A percentile compares a stretch with the other conserved stretches of the same genome.
Conservation (phyloP, 306 rosid genomes). For the peach (Prunus persica) region DNA sequence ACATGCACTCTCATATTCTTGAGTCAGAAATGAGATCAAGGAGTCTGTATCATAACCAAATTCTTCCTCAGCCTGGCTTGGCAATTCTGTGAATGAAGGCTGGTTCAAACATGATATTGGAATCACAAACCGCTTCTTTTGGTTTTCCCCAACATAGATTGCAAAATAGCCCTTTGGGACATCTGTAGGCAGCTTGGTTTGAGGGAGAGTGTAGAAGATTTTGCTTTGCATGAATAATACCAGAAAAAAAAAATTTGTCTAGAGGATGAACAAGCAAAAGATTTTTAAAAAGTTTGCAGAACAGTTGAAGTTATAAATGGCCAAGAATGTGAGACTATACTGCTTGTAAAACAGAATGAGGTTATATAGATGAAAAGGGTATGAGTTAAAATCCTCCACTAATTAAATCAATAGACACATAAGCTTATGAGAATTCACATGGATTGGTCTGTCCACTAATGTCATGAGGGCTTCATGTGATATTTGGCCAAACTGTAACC, state of each 20-base stretch:
- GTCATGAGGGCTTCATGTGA: background rate
- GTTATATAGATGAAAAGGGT: slow-evolving; percentile 28
- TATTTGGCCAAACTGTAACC: background rate
- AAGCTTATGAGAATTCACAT: slow-evolving; percentile 26
- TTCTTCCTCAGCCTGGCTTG: slow-evolving; percentile 35
- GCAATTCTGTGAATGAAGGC: slow-evolving; percentile 30
- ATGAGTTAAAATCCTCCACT: background rate
- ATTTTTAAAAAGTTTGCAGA: background rate
- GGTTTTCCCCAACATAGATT: slow-evolving; percentile 45
- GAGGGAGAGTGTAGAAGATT: background rate
- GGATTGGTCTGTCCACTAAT: slow-evolving; percentile 22
- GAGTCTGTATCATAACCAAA: slow-evolving; percentile 26
- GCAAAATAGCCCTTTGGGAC: slow-evolving; percentile 32
- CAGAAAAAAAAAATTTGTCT: slow-evolving; percentile 17
- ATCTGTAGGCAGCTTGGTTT: background rate
- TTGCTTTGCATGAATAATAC: background rate
- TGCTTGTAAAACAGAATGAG: slow-evolving; percentile 10
- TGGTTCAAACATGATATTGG: slow-evolving; percentile 17
- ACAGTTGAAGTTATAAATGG: background rate
- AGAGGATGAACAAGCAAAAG: background rate
- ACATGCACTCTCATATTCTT: background rate
- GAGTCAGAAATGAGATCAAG: slow-evolving; percentile 6
- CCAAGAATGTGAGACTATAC: background rate
- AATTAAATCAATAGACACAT: background rate
- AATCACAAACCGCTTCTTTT: slow-evolving; percentile 23